phyloP scores from a whole-genome alignment of 2,329 filamentous ascomycete genomes.

The Coccinonectria pachysandricola region DNA sequence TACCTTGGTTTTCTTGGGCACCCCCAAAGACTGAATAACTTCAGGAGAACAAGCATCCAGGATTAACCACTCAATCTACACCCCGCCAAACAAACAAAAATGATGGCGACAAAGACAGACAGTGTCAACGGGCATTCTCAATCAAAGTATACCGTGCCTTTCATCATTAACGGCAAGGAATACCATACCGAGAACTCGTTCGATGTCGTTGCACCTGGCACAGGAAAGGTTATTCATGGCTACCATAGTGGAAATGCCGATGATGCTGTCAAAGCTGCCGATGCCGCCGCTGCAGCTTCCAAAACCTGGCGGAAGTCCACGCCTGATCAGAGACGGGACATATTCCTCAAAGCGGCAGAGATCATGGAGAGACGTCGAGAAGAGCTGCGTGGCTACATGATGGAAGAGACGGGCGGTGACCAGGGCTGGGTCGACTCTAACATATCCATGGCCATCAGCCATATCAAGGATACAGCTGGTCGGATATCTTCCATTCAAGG shows the following conservation, averaged over 20 bases:
- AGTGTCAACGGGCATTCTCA: no score
- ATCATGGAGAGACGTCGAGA: slow-evolving; percentile 48
- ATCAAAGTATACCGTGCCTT: slow-evolving; percentile 22
- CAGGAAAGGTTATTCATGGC: slow-evolving; percentile 40
- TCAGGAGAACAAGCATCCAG: no score
- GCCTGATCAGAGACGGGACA: slow-evolving; percentile 51
- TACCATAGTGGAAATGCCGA: slow-evolving; percentile 46
- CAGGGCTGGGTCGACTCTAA: slow-evolving; percentile 32
- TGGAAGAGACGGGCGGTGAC: slow-evolving; percentile 34
- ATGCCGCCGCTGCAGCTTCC: slow-evolving; percentile 55
- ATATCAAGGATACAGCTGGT: slow-evolving; percentile 34
- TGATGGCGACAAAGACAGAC: no score
- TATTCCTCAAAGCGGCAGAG: slow-evolving; percentile 60
- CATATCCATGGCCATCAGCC: slow-evolving; percentile 23
- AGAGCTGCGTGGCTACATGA: slow-evolving; percentile 52
- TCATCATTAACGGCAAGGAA: slow-evolving; percentile 35
- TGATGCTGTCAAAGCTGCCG: slow-evolving; percentile 42
- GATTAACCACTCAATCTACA: no score
- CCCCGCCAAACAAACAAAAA: no score
- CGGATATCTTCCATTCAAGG: slow-evolving; percentile 29
- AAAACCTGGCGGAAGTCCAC: slow-evolving; percentile 57
- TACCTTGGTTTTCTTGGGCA: no score
- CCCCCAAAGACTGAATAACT: no score
- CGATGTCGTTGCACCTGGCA: slow-evolving; percentile 46
- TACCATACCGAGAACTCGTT: slow-evolving; percentile 37